A percentile compares a stretch with the other conserved stretches of the same genome.
These are phyloP conservation scores for Postia placenta DNA, from an alignment of 768 basidiomycete species.

Conservation along the genomic window DNA sequence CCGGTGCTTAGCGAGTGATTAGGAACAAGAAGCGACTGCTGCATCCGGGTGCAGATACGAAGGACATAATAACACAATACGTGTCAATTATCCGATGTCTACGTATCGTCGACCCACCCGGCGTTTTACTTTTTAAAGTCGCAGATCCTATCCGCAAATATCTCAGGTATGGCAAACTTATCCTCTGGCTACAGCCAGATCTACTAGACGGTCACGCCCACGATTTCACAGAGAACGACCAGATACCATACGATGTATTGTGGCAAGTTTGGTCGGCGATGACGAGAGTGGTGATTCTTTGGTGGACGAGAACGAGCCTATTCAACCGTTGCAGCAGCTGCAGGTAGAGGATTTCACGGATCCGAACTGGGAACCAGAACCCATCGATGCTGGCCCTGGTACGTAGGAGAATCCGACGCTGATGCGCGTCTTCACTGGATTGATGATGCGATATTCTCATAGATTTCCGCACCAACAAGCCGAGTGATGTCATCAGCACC, in stretches of 20 bases:
- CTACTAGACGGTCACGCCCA: background rate
- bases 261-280: conserved; percentile 84
- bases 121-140: conserved; percentile 88
- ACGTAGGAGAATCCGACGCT: conserved; percentile 10
- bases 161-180: conserved; percentile 49
- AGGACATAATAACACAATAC: conserved; percentile 84
- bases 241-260: conserved; percentile 93
- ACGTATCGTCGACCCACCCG: conserved; percentile 85
- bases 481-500: conserved; percentile 91
- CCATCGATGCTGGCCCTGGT: conserved; percentile 95
- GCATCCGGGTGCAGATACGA: conserved; percentile 94
- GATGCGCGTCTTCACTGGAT: no score
- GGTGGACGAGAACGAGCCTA: conserved; percentile 79
- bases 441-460: no score
- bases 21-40: conserved; percentile 86
- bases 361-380: conserved; percentile 93
- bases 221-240: conserved; percentile 57
- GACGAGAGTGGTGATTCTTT: conserved; percentile 76
- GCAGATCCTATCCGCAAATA: conserved; percentile 90
- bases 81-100: conserved; percentile 89
- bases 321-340: conserved; percentile 65
- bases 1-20: background rate
- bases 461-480: conserved; percentile 91
- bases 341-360: conserved; percentile 87
- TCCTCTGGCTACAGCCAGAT: background rate